Evolutionary conservation across 179 eudicot species (phyloP), one percentile per base, ranked within the genome.

Genomic region (Patellifolia procumbens): DNA sequence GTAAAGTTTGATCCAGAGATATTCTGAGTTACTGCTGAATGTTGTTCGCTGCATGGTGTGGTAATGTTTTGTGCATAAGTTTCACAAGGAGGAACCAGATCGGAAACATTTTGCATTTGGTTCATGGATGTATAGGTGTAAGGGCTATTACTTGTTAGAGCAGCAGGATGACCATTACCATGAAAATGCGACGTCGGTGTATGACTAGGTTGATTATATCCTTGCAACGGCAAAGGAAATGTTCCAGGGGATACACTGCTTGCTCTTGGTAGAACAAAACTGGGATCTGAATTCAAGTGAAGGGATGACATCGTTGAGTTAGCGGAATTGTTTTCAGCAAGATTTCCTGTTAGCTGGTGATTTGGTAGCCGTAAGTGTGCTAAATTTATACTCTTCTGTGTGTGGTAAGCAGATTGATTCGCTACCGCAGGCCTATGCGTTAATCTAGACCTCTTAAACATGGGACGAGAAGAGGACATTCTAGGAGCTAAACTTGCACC

Each of bases 381-480:
- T 70, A 59, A 62, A 49, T 19, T 72, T 31, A 42, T 60, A 39
- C 46, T 56, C 72, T 75, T 61, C 15, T 79, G 72, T 66, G 85
- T 37, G 63, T 35, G n/a, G 66, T 70, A 28, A 51, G 61, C 62
- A 43, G 80, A 65, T 26, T 56, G 84, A 82, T 77, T 58, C 31
- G 81, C 34, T 51, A 71, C 46, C 51, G 39, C 73, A 5, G 62
- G 5, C 72, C 77, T 70, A 28, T 67, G 48, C 22, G 76, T 6
- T 7, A 70, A 16, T 73, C 83, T 82, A n/a, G 80, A 22, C 77
- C 87, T 85, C 82, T 85, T 87, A 51, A 82, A 82, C n/a, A 51
- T 49, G 46, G 79, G 28, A 75, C 51, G 84, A 11, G 89, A 76
- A 29, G 87, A 11, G 31, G 19, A n/a, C n/a, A n/a, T 69, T 19